Evolutionary conservation across 108 stramenopile genomes (phyloP).

Genomic region (Nitzschia sp.): DNA sequence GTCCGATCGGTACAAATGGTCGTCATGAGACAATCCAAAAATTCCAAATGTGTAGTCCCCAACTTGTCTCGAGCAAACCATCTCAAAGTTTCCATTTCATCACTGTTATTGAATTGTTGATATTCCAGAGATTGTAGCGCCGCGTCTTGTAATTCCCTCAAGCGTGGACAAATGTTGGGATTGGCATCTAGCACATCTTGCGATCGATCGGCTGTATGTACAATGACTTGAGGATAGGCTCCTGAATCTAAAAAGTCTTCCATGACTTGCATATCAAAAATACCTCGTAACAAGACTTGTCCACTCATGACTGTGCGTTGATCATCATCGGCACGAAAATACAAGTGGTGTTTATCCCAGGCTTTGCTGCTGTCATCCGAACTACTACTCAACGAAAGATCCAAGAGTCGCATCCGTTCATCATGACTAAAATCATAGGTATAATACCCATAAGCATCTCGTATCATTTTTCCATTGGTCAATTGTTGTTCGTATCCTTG

Average conservation of each 20-base stretch:
- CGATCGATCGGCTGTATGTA: conserved; percentile 80
- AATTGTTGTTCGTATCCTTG: conserved; percentile 85
- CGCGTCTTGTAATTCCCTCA: conserved; percentile 43
- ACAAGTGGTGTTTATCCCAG: conserved; percentile 32
- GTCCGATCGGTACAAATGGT: conserved; percentile 83
- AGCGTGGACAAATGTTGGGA: conserved; percentile 61
- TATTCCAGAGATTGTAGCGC: conserved; percentile 58
- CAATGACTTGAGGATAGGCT: conserved; percentile 41
- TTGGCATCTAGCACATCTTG: conserved; percentile 76
- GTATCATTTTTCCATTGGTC: conserved; percentile 64
- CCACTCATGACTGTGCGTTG: conserved; percentile 86
- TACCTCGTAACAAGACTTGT: conserved; percentile 73
- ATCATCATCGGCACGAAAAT: conserved; percentile 84
- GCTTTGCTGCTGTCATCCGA: background rate
- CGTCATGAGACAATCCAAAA: conserved; percentile 87
- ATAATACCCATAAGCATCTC: conserved; percentile 74
- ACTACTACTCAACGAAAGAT: conserved; percentile 32
- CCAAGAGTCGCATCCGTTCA: conserved; percentile 61
- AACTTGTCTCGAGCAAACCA: conserved; percentile 24
- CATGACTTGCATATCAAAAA: conserved; percentile 62
- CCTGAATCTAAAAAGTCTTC: background rate
- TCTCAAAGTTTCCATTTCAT: conserved; percentile 34
- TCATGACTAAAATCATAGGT: conserved; percentile 44
- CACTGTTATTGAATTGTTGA: conserved; percentile 36
- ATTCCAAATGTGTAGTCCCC: conserved; percentile 2